Evolutionary conservation across 2,329 filamentous ascomycete species (phyloP), one percentile per base, ranked within the genome.

Genomic region (Colletotrichum lindemuthianum): DNA sequence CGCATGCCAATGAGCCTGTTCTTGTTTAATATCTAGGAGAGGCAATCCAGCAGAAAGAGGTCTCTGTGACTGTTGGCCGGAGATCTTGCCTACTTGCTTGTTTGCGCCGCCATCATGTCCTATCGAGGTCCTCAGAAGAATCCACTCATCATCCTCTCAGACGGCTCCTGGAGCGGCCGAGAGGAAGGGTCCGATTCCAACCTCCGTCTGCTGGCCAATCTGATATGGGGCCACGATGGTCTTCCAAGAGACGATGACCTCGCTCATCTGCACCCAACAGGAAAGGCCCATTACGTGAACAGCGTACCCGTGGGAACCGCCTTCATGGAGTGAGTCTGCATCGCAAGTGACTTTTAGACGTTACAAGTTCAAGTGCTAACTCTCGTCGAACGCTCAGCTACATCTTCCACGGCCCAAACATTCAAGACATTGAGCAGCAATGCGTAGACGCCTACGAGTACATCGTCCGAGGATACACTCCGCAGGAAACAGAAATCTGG

Each of bases 121-220:
- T 60, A 60, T 44, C 55, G 60, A 10, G 43, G 49, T 13, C 49
- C 60, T 2, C 55, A 59, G 36, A 64, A 64, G 56, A 64, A 64
- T 6, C 60, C 60, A 4, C 13, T 64, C 13, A 50, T 60, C 15
- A 37, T 71, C 16, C 60, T 71, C 11, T 63, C 57, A 15, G 70
- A 70, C n/a, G 70, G 70, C 2, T 69, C 66, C 8, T 71, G 70
- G 70, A 65, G 54, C 13, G 70, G 70, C 12, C 67, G 69, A 10
- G 68, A 70, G 41, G 36, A 63, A 1, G 56, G 66, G 1, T 67
- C 67, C 13, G 48, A 37, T 37, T 59, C 65, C 8, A 71, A 71
- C 34, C 65, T 71, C 13, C 60, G 68, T 11, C 50, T 60, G 3
- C 51, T 71, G 7, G 69, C 70, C 2, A 56, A 41, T 12, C 43